These are phyloP conservation scores for Pseudogymnoascus sp. DNA, from an alignment of 2,329 filamentous ascomycete genomes.

Conservation along the genomic window DNA sequence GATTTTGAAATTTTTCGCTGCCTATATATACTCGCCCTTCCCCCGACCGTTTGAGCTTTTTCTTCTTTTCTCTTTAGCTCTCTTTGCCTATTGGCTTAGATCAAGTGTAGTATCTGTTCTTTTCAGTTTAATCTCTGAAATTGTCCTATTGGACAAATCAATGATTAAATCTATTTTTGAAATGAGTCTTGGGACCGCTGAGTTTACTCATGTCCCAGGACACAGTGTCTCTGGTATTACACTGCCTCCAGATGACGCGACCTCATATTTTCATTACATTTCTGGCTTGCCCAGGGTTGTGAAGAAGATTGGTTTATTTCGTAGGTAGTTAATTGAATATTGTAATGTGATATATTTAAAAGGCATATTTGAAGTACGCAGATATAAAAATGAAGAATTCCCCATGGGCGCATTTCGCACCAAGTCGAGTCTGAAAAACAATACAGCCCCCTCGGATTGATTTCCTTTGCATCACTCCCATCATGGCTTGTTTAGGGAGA, in stretches of 20 bases:
- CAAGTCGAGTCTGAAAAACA: background rate
- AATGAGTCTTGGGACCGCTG: conserved; percentile 49
- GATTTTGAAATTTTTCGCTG: background rate
- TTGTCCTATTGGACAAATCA: conserved; percentile 59
- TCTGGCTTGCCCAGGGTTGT: conserved; percentile 44
- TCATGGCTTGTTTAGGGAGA: background rate
- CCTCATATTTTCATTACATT: conserved; percentile 49
- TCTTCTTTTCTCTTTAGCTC: conserved; percentile 37
- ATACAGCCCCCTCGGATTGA: background rate
- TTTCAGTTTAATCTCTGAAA: conserved; percentile 97
- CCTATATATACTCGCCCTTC: conserved; percentile 3
- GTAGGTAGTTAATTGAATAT: background rate
- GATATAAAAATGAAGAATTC: background rate
- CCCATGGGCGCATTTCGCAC: background rate
- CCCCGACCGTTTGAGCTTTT: background rate
- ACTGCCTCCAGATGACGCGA: conserved; percentile 69
- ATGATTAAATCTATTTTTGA: conserved; percentile 82
- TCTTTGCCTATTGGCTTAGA: conserved; percentile 66
- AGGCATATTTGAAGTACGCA: too few relatives aligned
- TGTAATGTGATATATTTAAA: background rate
- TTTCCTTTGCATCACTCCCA: background rate
- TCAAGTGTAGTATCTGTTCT: conserved; percentile 96
- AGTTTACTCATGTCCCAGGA: conserved; percentile 60
- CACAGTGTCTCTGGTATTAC: conserved; percentile 72
- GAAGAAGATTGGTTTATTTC: conserved; percentile 43